Evolutionary conservation across 108 stramenopile species (phyloP), one percentile per base, ranked within the genome.

Genomic region (Skeletonema potamos): DNA sequence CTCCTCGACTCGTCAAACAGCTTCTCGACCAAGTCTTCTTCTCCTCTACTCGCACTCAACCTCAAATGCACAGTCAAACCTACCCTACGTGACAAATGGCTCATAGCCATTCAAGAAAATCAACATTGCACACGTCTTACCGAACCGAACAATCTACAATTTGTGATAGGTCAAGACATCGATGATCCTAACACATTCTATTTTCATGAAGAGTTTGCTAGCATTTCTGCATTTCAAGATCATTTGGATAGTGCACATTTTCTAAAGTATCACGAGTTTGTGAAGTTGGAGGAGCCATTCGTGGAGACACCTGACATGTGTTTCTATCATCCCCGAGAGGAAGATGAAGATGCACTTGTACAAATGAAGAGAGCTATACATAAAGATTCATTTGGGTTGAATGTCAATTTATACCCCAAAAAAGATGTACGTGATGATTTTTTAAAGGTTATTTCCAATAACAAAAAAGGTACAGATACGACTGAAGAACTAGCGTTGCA

Each of bases 121-220:
- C 78, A 76, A 44, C 33, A 41, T 10, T 27, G 61, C 28, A 77
- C 85, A 8, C 66, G 74, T 13, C 17, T 22, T 33, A 36, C 46
- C 3, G 85, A 86, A 66, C 65, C 65, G 15, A 75, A 62, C 20
- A 61, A 55, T 27, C 74, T 86, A 6, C 85, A 83, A 43, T 86
- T 77, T 68, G 17, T 55, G 28, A 39, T 83, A 11, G 70, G 79
- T 27, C 68, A 86, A 70, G 76, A 77, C 66, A 33, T 24, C 2
- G 57, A 66, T 11, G 27, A 61, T 10, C 54, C 44, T 18, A 81
- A 83, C 54, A 59, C 62, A 11, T 84, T 84, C 57, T 73, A 84
- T 62, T 69, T 86, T 37, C 79, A 81, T 64, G 85, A 86, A 55
- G 41, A 78, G 27, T 86, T 67, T 72, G 57, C 30, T n/a, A 33